Percentiles rank a stretch among this genome's conserved stretches.
Evolutionary conservation across 768 basidiomycete species (phyloP).

Genomic region (Suillus bovinus): DNA sequence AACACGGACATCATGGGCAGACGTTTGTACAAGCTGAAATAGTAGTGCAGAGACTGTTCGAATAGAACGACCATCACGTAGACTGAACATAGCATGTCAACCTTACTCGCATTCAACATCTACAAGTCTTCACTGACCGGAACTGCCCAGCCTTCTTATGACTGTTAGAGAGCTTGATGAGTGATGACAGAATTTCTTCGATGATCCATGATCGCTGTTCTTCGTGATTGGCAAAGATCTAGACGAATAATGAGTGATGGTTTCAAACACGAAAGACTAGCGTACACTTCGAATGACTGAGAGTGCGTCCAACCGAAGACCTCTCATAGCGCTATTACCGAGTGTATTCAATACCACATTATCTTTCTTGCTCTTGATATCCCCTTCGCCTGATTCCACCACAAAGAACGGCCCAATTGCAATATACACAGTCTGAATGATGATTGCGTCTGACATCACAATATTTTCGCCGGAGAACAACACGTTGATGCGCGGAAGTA

Average conservation of each 20-base stretch:
- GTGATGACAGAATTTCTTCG: constrained; percentile 90
- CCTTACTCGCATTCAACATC: background rate
- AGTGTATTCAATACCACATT: constrained; percentile 61
- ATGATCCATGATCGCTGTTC: constrained; percentile 95
- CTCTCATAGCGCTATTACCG: constrained; percentile 79
- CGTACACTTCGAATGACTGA: constrained; percentile 84
- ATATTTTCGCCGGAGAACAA: constrained; percentile 72
- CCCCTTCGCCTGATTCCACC: constrained; percentile 62
- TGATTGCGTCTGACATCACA: constrained; percentile 81
- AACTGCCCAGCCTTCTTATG: constrained; percentile 92
- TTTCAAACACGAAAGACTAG: constrained; percentile 11
- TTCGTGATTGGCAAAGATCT: constrained; percentile 92
- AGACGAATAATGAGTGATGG: constrained; percentile 11
- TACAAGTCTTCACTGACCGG: constrained; percentile 48
- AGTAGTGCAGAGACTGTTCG: constrained; percentile 92
- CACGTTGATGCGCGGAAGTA: constrained; percentile 72
- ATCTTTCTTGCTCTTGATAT: constrained; percentile 57
- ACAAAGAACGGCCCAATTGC: constrained; percentile 95
- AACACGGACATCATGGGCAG: constrained; percentile 83
- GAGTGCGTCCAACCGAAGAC: constrained; percentile 77
- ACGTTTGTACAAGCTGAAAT: constrained; percentile 95
- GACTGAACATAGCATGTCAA: constrained; percentile 42
- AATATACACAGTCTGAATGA: constrained; percentile 92
- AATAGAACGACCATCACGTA: constrained; percentile 89
- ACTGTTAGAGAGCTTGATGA: constrained; percentile 87